These are phyloP conservation scores for Saccharomyces hybrid DNA, from an alignment of 1,139 yeast species.

Conservation along the genomic window DNA sequence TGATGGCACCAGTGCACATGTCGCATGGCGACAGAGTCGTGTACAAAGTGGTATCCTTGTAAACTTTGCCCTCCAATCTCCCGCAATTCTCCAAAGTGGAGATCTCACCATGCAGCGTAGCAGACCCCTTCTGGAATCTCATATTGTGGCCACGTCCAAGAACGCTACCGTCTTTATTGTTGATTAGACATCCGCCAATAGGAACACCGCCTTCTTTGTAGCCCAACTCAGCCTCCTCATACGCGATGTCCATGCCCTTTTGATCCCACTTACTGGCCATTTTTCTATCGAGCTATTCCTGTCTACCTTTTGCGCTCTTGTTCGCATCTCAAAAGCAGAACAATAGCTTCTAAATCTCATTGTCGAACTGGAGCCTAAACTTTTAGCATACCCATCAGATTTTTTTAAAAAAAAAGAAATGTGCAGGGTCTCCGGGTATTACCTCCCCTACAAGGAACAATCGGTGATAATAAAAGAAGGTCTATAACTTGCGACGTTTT, in stretches of 20 bases:
- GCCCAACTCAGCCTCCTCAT: conserved; percentile 64
- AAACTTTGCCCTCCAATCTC: conserved; percentile 58
- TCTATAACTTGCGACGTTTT: not conserved
- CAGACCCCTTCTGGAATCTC: conserved; percentile 73
- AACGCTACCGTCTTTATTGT: conserved; percentile 65
- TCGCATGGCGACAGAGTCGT: conserved; percentile 88
- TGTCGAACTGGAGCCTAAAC: not conserved
- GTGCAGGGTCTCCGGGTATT: conserved; percentile 1
- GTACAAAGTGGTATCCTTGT: conserved; percentile 72
- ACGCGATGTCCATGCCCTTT: conserved; percentile 60
- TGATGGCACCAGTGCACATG: conserved; percentile 92
- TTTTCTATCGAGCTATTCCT: not conserved
- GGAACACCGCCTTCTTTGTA: conserved; percentile 86
- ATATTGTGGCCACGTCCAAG: conserved; percentile 83
- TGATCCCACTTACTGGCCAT: conserved; percentile 37
- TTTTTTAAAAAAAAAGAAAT: not conserved
- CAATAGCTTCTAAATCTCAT: not conserved
- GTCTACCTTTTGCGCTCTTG: not conserved
- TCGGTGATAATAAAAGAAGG: not conserved
- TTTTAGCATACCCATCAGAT: too few relatives aligned
- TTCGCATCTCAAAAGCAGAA: not conserved
- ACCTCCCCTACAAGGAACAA: conserved; percentile 1
- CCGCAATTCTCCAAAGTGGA: conserved; percentile 87
- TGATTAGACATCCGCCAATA: conserved; percentile 69
- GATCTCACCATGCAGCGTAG: conserved; percentile 87